These are phyloP conservation scores for Phialophora verrucosa DNA, from an alignment of 2,329 filamentous ascomycete species.

Conservation along the genomic window DNA sequence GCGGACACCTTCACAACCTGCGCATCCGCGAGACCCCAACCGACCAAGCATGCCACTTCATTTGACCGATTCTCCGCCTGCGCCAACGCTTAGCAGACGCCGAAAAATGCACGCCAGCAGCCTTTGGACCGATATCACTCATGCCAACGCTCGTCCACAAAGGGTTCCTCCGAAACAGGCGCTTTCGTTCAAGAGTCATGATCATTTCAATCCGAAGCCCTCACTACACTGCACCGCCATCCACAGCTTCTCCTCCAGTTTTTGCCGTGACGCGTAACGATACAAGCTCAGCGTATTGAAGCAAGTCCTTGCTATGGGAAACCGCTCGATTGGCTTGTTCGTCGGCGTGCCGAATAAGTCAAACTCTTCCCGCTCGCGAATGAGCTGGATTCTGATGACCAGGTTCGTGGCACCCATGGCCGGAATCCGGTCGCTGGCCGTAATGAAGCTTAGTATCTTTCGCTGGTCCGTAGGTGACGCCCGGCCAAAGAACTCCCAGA, in stretches of 20 bases:
- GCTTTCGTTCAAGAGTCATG: not conserved
- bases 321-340: slow-evolving; percentile 67
- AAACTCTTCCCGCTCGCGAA: slow-evolving; percentile 32
- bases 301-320: slow-evolving; percentile 85
- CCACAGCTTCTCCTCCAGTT: slow-evolving; percentile 76
- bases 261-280: slow-evolving; percentile 69
- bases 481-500: slow-evolving; percentile 80
- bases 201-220: slow-evolving; percentile 83
- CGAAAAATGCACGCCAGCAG: not conserved
- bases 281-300: slow-evolving; percentile 85
- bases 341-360: slow-evolving; percentile 21
- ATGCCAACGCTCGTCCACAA: not conserved
- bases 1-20: not conserved
- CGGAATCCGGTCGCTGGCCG: slow-evolving; percentile 86
- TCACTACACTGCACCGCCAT: slow-evolving; percentile 86
- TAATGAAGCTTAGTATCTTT: slow-evolving; percentile 82
- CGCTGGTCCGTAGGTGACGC: slow-evolving; percentile 72
- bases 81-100: not conserved
- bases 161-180: not conserved
- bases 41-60: not conserved
- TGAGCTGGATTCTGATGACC: slow-evolving; percentile 59
- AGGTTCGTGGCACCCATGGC: slow-evolving; percentile 83
- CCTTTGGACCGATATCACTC: not conserved
- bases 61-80: not conserved
- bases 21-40: no score